phyloP scores from a whole-genome alignment of 2,329 filamentous ascomycete species.

The Calonectria fujianensis region DNA sequence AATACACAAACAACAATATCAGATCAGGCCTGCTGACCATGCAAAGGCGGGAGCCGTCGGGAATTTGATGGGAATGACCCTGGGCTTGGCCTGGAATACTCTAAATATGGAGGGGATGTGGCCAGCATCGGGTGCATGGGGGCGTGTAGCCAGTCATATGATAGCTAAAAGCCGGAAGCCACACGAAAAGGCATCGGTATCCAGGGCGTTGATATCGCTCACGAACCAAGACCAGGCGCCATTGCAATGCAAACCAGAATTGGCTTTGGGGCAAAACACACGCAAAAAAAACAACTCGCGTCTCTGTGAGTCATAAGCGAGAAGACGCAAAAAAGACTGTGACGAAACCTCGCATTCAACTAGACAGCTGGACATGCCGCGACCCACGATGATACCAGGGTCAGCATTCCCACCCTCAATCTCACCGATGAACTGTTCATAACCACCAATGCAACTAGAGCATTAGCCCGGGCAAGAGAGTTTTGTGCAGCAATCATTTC shows the following conservation, averaged over 20 bases:
- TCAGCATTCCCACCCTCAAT: slow-evolving; percentile 14
- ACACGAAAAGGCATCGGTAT: slow-evolving; percentile 9
- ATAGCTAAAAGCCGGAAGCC: slow-evolving; percentile 9
- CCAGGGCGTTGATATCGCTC: not conserved
- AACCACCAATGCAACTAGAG: slow-evolving; percentile 14
- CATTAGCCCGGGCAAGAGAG: slow-evolving; percentile 1
- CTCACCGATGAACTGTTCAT: slow-evolving; percentile 26
- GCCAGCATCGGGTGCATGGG: not conserved
- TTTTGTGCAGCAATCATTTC: not conserved
- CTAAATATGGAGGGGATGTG: not conserved
- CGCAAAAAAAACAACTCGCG: not conserved
- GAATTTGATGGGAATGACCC: not conserved
- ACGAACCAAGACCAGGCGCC: not conserved
- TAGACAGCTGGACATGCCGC: slow-evolving; percentile 13
- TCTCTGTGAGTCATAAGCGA: slow-evolving; percentile 22
- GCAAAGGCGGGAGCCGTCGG: slow-evolving; percentile 10
- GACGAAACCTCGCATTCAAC: slow-evolving; percentile 32
- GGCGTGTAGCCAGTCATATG: slow-evolving; percentile 17
- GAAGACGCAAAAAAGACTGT: not conserved
- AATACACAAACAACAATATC: slow-evolving; percentile 9
- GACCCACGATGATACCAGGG: slow-evolving; percentile 22
- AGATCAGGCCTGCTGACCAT: slow-evolving; percentile 13
- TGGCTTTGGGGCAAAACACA: not conserved
- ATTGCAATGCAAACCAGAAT: not conserved
- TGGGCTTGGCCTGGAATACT: not conserved